These are phyloP conservation scores for Naegleria lovaniensis DNA, from an alignment of 208 protist species.

Conservation along the genomic window DNA sequence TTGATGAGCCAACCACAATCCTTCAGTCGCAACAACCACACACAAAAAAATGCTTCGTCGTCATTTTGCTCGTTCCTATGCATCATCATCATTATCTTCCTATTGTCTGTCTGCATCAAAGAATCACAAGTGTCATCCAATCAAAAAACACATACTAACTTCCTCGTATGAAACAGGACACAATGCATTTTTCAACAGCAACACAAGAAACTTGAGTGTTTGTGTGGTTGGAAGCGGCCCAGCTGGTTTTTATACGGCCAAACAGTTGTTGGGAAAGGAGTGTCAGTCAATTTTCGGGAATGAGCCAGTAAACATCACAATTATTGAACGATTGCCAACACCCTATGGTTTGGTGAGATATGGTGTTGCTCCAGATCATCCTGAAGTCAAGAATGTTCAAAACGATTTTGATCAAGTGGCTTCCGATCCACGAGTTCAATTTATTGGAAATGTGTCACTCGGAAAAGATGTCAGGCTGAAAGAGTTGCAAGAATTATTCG, in stretches of 20 bases:
- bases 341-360: conserved; percentile 92
- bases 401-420: conserved; percentile 72
- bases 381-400: conserved; percentile 89
- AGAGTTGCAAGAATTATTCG: conserved; percentile 67
- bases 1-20: too few species aligned
- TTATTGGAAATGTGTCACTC: conserved; percentile 78
- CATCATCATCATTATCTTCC: too few species aligned
- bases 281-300: not conserved
- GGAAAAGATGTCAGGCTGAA: conserved; percentile 65
- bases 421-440: conserved; percentile 40
- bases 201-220: not conserved
- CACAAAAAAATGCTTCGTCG: too few species aligned
- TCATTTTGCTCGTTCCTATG: too few species aligned
- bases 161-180: too few species aligned
- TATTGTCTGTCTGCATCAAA: too few species aligned
- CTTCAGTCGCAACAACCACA: too few species aligned
- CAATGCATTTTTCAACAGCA: not conserved
- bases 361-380: conserved; percentile 93
- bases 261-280: conserved; percentile 61
- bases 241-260: conserved; percentile 86
- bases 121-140: too few species aligned
- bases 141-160: too few species aligned
- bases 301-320: conserved; percentile 65
- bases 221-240: conserved; percentile 85
- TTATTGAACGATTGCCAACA: conserved; percentile 84